These are phyloP conservation scores for Schwanniomyces etchellsii DNA, from an alignment of 1,139 yeast genomes.

Conservation along the genomic window DNA sequence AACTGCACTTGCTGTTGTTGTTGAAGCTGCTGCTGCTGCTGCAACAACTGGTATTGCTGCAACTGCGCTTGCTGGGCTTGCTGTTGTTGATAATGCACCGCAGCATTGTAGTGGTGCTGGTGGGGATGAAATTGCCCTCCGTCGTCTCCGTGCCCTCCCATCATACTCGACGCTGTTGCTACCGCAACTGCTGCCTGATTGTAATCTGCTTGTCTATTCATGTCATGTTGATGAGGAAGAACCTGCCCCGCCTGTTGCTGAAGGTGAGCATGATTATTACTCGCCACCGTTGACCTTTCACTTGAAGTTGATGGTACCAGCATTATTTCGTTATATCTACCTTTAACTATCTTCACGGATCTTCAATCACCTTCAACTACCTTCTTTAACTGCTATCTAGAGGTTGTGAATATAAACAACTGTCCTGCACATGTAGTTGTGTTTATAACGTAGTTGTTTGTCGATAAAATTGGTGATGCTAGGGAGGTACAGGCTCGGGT, in stretches of 20 bases:
- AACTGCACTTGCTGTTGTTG: conserved; percentile 9
- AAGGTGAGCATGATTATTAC: conserved; percentile 7
- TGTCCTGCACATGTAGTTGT: conserved; percentile 12
- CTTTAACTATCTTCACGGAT: conserved; percentile 1
- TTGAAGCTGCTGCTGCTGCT: conserved; percentile 13
- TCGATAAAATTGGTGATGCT: conserved; percentile 8
- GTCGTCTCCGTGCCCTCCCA: conserved; percentile 14
- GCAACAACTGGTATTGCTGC: conserved; percentile 22
- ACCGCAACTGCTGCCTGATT: conserved; percentile 18
- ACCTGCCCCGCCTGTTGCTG: conserved; percentile 9
- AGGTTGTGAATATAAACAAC: conserved; percentile 13
- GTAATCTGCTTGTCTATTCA: conserved; percentile 12
- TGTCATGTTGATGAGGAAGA: conserved; percentile 6
- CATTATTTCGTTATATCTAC: conserved; percentile 10
- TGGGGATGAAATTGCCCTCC: conserved; percentile 19
- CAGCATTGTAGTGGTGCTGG: conserved; percentile 22
- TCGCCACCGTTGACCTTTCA: conserved; percentile 23
- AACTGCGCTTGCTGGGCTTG: conserved; percentile 6
- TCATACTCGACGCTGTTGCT: conserved; percentile 10
- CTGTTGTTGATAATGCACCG: conserved; percentile 16
- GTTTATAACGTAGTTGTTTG: conserved; percentile 6
- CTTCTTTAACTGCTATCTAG: conserved; percentile 5
- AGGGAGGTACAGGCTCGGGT: not conserved
- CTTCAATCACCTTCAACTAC: conserved; percentile 3
- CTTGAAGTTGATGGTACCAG: conserved; percentile 31